Base-by-base conservation (phyloP, 2,329 filamentous ascomycete species). In the Cladosporium sp. region DNA sequence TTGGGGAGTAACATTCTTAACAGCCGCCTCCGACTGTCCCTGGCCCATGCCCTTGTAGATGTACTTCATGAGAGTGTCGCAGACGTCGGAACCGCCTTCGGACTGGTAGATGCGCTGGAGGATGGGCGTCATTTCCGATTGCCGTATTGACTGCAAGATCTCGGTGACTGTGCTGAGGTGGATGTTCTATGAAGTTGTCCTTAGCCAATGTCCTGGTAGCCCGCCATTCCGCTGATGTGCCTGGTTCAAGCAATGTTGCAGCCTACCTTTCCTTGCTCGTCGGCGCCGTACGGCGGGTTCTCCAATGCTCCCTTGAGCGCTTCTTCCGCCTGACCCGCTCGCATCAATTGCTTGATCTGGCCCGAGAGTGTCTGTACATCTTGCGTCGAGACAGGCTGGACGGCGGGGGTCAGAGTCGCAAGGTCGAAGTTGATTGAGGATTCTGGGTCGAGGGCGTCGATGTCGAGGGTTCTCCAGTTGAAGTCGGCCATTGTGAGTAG, bases 41-140 rank as follows among this genome's bases (percentile, higher is more conserved):
- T 81, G 78, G 59, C 79, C 77, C 93, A 97, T 97, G 72, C 93
- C 93, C 82, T 96, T 97, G 75, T 87, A 97, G 88, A 97, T 84
- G 81, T 97, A 99, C 83, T 99, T 99, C 91, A 97, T 97, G 78
- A 99, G 82, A 61, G 94, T 92, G 78, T 99, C 95, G 71, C 96
- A 82, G 67, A 91, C 85, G 80, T 98, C 95, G 68, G 87, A 88
- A 31, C 95, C 95, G 68, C 91, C 91, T 60, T 91, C 87, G 12
- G 89, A 88, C 67, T 82, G 83, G 80, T 95, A 93, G 74, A 98
- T 90, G 66, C 89, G 87, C 80, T 89, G 88, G 71, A 99, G 83
- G 74, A 98, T 88, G 16, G 92, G 91, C 69, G 89, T 92, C 91
- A 98, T 98, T 73, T 99, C 95, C 72, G 91, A 91, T 75, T 95